A percentile compares a stretch with the other conserved stretches of the same genome.
Evolutionary conservation across 139 green algal genomes (phyloP).

Genomic region (Ulvella scutata): DNA sequence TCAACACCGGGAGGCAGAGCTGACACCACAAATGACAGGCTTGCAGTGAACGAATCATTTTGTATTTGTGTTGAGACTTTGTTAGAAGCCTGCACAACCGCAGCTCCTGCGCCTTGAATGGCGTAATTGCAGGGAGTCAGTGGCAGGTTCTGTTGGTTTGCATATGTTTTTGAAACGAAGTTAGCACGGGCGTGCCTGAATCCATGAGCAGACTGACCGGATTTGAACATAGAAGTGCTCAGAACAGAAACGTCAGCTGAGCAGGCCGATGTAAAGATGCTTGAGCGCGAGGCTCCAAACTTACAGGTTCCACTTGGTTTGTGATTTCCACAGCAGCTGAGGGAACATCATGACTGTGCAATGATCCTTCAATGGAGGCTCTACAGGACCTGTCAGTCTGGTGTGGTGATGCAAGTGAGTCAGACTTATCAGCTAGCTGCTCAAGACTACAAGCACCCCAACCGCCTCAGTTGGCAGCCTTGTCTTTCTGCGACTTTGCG

Average conservation of each 20-base stretch:
- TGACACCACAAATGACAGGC: neutral
- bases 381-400: no score
- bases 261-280: no score
- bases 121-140: neutral
- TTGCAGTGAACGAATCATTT: neutral
- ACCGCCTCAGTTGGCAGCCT: no score
- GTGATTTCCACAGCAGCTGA: no score
- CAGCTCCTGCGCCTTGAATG: neutral
- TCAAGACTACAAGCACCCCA: no score
- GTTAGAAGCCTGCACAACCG: neutral
- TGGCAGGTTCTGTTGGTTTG: neutral
- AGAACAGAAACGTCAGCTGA: neutral
- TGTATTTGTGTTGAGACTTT: neutral
- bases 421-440: no score
- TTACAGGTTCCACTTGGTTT: no score
- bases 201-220: neutral
- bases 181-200: neutral
- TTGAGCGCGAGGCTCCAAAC: no score
- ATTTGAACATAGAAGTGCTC: neutral
- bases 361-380: no score
- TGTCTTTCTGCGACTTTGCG: no score
- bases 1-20: neutral
- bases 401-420: no score
- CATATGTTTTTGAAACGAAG: neutral
- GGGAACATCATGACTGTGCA: no score